These are phyloP conservation scores for Stenogyne calaminthoides DNA, from an alignment of 305 asterid genomes.

Conservation along the genomic window DNA sequence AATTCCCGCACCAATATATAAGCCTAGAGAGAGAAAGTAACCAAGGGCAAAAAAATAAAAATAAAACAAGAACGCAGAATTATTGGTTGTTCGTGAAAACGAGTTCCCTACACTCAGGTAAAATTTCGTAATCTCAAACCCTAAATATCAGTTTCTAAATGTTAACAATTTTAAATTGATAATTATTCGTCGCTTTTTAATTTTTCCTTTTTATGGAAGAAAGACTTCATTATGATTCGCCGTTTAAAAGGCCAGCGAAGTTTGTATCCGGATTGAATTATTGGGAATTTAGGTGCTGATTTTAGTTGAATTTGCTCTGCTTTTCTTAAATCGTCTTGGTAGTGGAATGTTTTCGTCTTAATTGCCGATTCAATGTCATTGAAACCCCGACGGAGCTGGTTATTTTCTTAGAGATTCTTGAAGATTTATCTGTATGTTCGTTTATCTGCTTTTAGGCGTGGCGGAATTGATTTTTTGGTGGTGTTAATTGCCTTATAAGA, in stretches of 20 bases:
- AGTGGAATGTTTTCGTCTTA: slow-evolving; percentile 25
- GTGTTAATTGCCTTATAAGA: background rate
- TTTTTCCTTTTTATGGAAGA: background rate
- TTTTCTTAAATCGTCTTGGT: background rate
- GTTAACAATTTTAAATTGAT: background rate
- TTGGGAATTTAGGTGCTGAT: slow-evolving; percentile 20
- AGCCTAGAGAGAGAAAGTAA: slow-evolving; percentile 38
- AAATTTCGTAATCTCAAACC: slow-evolving; percentile 37
- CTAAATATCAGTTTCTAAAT: slow-evolving; percentile 29
- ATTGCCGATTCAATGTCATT: slow-evolving; percentile 36
- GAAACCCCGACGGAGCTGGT: slow-evolving; percentile 34
- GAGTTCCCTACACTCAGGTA: slow-evolving; percentile 44
- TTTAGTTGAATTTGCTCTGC: slow-evolving; percentile 26
- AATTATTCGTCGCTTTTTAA: slow-evolving; percentile 21
- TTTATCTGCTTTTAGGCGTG: slow-evolving; percentile 11
- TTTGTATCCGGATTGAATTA: slow-evolving; percentile 1
- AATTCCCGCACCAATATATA: slow-evolving; percentile 31
- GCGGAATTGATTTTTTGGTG: background rate
- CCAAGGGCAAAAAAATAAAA: background rate
- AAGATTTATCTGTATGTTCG: slow-evolving; percentile 19
- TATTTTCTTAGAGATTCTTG: slow-evolving; percentile 21
- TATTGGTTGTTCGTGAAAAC: slow-evolving; percentile 36
- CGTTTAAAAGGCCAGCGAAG: slow-evolving; percentile 14
- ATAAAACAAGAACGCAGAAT: slow-evolving; percentile 14
- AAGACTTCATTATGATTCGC: background rate